These are phyloP conservation scores for Xylaria sp. DNA, from an alignment of 2,329 filamentous ascomycete genomes.

Conservation along the genomic window DNA sequence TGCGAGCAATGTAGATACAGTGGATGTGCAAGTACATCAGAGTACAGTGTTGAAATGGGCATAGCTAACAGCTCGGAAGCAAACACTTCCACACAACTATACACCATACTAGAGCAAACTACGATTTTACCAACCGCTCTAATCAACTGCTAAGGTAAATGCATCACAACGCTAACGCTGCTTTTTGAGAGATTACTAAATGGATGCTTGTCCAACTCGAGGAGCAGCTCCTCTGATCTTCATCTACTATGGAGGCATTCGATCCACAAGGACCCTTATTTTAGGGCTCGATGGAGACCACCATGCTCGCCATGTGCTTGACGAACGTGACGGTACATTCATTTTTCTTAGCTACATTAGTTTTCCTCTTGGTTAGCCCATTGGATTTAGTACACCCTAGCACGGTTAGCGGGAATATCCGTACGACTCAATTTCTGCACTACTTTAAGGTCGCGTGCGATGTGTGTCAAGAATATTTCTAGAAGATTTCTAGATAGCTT, in stretches of 20 bases:
- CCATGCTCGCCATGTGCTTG: neutral
- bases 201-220: neutral
- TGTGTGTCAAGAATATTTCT: slow-evolving; percentile 28
- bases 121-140: neutral
- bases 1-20: neutral
- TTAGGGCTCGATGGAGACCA: slow-evolving; percentile 11
- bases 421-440: neutral
- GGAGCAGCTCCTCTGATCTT: slow-evolving; percentile 1
- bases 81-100: neutral
- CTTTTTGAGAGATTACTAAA: neutral
- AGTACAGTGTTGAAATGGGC: neutral
- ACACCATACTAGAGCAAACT: no score
- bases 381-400: slow-evolving; percentile 19
- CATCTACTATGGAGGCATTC: neutral
- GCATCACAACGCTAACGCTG: neutral
- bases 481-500: slow-evolving; percentile 29
- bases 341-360: neutral
- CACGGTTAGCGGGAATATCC: slow-evolving; percentile 32
- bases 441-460: slow-evolving; percentile 3
- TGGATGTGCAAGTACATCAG: neutral
- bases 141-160: neutral
- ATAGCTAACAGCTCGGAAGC: neutral
- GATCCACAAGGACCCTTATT: slow-evolving; percentile 19
- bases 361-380: slow-evolving; percentile 3
- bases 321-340: neutral